Conservation (phyloP, 495 filamentous ascomycete species). For the Aspergillus avenaceus region DNA sequence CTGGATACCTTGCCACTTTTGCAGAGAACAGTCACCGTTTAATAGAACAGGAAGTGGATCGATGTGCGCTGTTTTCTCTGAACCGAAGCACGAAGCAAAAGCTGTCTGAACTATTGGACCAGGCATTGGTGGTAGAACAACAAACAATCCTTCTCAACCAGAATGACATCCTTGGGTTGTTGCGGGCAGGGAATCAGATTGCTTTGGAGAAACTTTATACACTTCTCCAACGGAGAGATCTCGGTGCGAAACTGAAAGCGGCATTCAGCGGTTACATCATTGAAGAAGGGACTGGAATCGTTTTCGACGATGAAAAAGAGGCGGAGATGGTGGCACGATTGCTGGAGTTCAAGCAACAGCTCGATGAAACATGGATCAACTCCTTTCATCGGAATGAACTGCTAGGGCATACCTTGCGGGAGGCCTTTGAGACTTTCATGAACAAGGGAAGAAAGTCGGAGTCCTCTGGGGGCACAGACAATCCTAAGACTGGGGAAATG, state of each 20-base stretch:
- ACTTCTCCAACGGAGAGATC: slow-evolving; percentile 61
- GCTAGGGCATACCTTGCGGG: slow-evolving; percentile 70
- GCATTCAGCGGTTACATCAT: slow-evolving; percentile 78
- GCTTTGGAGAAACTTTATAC: slow-evolving; percentile 73
- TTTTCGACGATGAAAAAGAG: slow-evolving; percentile 71
- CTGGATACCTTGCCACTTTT: slow-evolving; percentile 61
- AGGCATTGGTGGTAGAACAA: slow-evolving; percentile 58
- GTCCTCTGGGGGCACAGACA: slow-evolving; percentile 68
- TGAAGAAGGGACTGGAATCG: slow-evolving; percentile 68
- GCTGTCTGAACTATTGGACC: slow-evolving; percentile 65
- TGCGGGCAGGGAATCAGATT: slow-evolving; percentile 59
- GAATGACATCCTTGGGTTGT: slow-evolving; percentile 60
- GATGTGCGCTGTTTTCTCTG: slow-evolving; percentile 75
- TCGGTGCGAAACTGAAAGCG: slow-evolving; percentile 59
- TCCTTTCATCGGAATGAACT: slow-evolving; percentile 71
- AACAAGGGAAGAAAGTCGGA: slow-evolving; percentile 70
- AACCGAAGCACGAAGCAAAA: slow-evolving; percentile 76
- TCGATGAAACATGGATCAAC: slow-evolving; percentile 68
- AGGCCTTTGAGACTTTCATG: slow-evolving; percentile 85
- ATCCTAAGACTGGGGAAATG: slow-evolving; percentile 95
- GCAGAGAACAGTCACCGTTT: slow-evolving; percentile 61
- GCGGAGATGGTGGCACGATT: slow-evolving; percentile 85
- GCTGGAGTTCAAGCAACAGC: slow-evolving; percentile 73
- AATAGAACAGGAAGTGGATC: slow-evolving; percentile 63
- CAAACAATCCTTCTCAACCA: slow-evolving; percentile 57